A percentile compares a stretch with the other conserved stretches of the same genome.
Evolutionary conservation across 768 basidiomycete genomes (phyloP).

Genomic region (Symmetrospora coprosmae): DNA sequence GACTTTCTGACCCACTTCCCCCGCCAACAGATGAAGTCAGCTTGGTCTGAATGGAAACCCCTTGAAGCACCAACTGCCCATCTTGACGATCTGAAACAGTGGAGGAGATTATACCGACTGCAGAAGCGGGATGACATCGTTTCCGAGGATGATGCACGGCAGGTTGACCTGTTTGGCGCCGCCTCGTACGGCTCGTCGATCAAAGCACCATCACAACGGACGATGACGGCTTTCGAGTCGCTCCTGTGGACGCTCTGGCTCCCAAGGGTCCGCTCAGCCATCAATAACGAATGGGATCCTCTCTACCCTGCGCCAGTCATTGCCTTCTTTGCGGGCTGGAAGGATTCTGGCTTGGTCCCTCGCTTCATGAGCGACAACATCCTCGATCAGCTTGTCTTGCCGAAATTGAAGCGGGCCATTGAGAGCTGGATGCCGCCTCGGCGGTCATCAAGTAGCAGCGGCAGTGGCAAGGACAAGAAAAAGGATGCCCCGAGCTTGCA

Average conservation of each 20-base stretch:
- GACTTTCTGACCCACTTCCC: no score
- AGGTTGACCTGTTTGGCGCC: slow-evolving; percentile 8
- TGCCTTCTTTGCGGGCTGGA: slow-evolving; percentile 72
- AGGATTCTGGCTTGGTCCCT: slow-evolving; percentile 55
- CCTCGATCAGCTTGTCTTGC: slow-evolving; percentile 85
- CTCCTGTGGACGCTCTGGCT: slow-evolving; percentile 90
- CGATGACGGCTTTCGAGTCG: slow-evolving; percentile 90
- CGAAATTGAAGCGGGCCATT: slow-evolving; percentile 73
- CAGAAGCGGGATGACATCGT: slow-evolving; percentile 16
- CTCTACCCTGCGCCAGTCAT: slow-evolving; percentile 59
- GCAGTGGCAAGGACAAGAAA: slow-evolving; percentile 20
- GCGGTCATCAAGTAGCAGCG: no score
- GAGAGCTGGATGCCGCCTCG: slow-evolving; percentile 57
- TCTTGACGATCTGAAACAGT: slow-evolving; percentile 34
- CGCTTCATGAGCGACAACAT: slow-evolving; percentile 86
- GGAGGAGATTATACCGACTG: slow-evolving; percentile 37
- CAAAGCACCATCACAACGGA: no score
- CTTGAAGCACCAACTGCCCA: slow-evolving; percentile 53
- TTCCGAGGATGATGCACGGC: neutral
- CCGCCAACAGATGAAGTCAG: slow-evolving; percentile 55
- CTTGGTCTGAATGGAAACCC: slow-evolving; percentile 67
- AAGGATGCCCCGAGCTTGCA: slow-evolving; percentile 49
- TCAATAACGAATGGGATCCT: slow-evolving; percentile 91
- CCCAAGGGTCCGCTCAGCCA: slow-evolving; percentile 75
- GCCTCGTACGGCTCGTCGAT: slow-evolving; percentile 59